Evolutionary conservation across 2,329 filamentous ascomycete genomes (phyloP), one percentile per base, ranked within the genome.

Genomic region (Plectosphaerella plurivora): DNA sequence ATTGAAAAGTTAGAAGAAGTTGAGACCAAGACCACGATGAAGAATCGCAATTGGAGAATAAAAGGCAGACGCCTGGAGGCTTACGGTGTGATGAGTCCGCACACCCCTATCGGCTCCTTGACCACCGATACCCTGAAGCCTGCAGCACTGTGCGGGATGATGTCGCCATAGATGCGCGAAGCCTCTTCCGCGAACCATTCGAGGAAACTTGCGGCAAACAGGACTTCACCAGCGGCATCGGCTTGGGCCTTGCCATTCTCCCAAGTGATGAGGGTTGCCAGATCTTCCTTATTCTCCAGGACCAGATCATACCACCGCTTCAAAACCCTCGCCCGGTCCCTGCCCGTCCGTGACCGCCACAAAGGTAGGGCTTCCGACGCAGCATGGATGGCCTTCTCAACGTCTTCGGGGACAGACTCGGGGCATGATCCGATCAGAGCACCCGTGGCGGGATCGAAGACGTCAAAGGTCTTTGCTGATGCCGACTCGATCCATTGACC

Each of bases 161-260:
- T 87, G 59, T 89, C 84, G 52, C 91, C 91, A 61, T 89, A 88
- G 36, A 79, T 72, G 46, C 88, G 74, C 3, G 87, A 86, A 3
- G 88, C 88, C 71, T 91, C 88, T 66, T 90, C 88, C 55, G 81
- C 83, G 68, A 91, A 92, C 88, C 88, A 91, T 69, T 89, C 86
- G 54, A 89, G 82, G 68, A 91, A 91, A 65, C 77, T 83, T 52
- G 88, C 83, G 6, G 87, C 87, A 62, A 91, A 91, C 28, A 76
- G 73, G 4, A 84, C 82, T 71, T 91, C 88, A 42, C 83, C 85
- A 64, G 81, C 82, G 33, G 88, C 85, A 65, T 91, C 88, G 25
- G 87, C 82, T 28, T 87, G 64, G 1, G 90, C 88, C 74, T 95
- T 95, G 57, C 91, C 91, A 59, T 94, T 95, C 74, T 96, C 91